Evolutionary conservation across 148 eudicot species (phyloP), one percentile per base, ranked within the genome.

Genomic region (Chenopodium quinoa): DNA sequence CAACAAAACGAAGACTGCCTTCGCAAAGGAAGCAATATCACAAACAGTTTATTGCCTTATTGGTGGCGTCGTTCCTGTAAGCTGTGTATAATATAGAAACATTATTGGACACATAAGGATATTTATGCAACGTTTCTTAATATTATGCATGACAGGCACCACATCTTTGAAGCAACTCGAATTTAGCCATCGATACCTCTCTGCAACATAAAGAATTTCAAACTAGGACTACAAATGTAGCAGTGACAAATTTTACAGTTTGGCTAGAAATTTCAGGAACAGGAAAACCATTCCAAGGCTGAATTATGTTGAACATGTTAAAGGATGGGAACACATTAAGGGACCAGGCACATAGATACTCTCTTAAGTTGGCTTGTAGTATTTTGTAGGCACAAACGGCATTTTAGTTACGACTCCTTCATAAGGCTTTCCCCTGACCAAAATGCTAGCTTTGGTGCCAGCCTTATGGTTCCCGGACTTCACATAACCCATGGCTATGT

Each of bases 401-500:
- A 96, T 96, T 85, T 96, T 96, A 3, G 97, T 92, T 68, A 96
- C 86, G 20, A 72, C 81, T 19, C 99, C 99, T 54, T 90, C 99
- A 37, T 96, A 90, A 1, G 88, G n/a, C 81, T 96, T 96, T 58
- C 99, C 99, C 46, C 99, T 75, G 13, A 96, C 84, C 65, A 91
- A 86, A 75, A 96, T 88, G 82, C 83, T 92, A 46, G 89, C 91
- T 81, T 96, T 91, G 48, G 98, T 93, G 29, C 98, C 98, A 0
- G 89, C 85, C 85, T 96, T 96, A 83, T 96, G 99, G 78, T 72
- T 81, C 27, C 99, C 98, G 1, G 97, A 89, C 77, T 96, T 96
- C 37, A 96, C 99, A 63, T 96, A 96, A 44, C 99, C 99, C 97
- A 96, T 96, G 47, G 97, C 99, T 63, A 96, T 91, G 86, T 96